Conservation (phyloP, 495 filamentous ascomycete species). For the Penicillium chermesinum region DNA sequence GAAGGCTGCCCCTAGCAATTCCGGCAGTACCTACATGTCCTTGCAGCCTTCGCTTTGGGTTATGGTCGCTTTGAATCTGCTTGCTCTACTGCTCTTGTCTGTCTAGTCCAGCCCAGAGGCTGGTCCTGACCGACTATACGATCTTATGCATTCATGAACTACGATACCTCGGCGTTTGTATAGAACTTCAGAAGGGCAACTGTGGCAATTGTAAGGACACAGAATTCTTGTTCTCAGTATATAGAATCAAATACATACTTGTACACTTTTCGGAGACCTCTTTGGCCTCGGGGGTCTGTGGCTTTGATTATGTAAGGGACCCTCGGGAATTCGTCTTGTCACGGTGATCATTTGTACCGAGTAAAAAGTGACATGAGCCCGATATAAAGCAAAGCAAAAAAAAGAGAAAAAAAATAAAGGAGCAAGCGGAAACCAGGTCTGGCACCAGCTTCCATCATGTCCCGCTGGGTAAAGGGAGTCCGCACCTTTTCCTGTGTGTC, state of each 20-base stretch:
- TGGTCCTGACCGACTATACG: not conserved
- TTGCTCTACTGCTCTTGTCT: not conserved
- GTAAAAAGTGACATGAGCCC: not conserved
- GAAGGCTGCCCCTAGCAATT: not conserved
- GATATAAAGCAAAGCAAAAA: too few species aligned
- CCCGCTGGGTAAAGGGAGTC: constrained; percentile 21
- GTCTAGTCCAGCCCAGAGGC: not conserved
- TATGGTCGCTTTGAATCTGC: not conserved
- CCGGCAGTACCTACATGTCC: not conserved
- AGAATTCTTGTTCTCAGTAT: not conserved
- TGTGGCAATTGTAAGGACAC: not conserved
- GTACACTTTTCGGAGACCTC: not conserved
- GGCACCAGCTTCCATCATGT: constrained; percentile 16
- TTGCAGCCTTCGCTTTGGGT: not conserved
- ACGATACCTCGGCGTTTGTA: not conserved
- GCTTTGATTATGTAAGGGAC: too few species aligned
- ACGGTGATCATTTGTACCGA: not conserved
- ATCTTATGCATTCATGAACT: not conserved
- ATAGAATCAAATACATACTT: not conserved
- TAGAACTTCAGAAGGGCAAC: not conserved
- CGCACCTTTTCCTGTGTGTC: constrained; percentile 28
- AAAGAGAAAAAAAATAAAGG: not conserved
- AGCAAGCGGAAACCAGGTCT: not conserved
- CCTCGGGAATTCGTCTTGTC: too few species aligned
- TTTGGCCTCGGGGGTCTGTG: too few species aligned